Percentiles rank a stretch among this genome's conserved stretches.
These are phyloP conservation scores for Porodaedalea pini DNA, from an alignment of 1,284 basidiomycete species.

Conservation along the genomic window DNA sequence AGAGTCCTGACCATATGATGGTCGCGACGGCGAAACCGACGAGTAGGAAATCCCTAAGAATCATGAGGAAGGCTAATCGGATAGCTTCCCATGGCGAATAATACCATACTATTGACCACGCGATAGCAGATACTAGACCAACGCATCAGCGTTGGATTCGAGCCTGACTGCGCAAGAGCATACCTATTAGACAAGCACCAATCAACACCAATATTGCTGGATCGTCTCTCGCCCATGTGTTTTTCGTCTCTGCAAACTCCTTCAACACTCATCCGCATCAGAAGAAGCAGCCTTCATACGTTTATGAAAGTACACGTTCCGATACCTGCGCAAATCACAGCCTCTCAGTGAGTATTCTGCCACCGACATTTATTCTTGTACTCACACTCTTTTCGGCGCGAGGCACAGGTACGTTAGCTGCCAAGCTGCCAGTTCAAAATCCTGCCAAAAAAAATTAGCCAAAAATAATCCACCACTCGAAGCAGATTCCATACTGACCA, in stretches of 20 bases:
- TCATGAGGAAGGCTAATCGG: conserved; percentile 72
- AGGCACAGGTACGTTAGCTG: conserved; percentile 90
- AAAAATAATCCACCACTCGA: not conserved
- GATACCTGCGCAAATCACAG: conserved; percentile 52
- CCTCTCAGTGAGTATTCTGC: conserved; percentile 15
- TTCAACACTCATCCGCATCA: not conserved
- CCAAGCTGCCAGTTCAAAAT: conserved; percentile 94
- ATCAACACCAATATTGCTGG: conserved; percentile 89
- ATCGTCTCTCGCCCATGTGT: conserved; percentile 94
- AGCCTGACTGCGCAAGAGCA: not conserved
- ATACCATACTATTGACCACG: conserved; percentile 84
- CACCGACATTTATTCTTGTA: conserved; percentile 24
- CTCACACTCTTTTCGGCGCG: conserved; percentile 87
- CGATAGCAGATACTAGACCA: conserved; percentile 63
- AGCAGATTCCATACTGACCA: conserved; percentile 50
- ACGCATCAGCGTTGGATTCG: conserved; percentile 5
- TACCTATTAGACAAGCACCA: conserved; percentile 66
- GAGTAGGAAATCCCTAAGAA: conserved; percentile 82
- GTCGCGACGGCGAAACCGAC: conserved; percentile 73
- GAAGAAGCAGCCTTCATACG: conserved; percentile 43
- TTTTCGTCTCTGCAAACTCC: conserved; percentile 84
- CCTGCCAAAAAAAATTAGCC: conserved; percentile 47
- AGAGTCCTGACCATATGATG: conserved; percentile 59
- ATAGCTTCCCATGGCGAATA: conserved; percentile 55
- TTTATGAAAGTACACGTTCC: conserved; percentile 91